These are phyloP conservation scores for Tympanopsis confertula DNA, from an alignment of 2,329 filamentous ascomycete species.

Conservation along the genomic window DNA sequence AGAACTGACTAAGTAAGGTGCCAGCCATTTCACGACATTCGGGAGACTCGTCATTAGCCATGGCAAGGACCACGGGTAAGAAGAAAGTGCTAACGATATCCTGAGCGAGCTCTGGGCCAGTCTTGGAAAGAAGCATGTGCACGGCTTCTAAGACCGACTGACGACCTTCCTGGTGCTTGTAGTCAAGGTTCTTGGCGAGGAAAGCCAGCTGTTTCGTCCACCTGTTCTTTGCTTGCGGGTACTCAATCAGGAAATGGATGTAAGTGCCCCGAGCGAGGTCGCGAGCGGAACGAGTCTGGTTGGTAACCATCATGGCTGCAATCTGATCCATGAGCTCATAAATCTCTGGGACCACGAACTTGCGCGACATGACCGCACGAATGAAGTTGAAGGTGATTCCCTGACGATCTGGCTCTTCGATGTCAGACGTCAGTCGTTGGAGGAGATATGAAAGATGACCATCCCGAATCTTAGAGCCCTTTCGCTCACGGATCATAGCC, in stretches of 20 bases:
- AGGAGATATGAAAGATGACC: constrained; percentile 52
- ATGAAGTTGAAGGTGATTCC: constrained; percentile 64
- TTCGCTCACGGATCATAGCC: constrained; percentile 52
- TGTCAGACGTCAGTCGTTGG: constrained; percentile 49
- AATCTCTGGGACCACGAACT: constrained; percentile 56
- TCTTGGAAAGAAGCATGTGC: constrained; percentile 51
- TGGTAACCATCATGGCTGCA: constrained; percentile 61
- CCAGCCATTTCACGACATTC: constrained; percentile 58
- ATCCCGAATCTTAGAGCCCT: constrained; percentile 48
- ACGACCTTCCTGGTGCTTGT: constrained; percentile 55
- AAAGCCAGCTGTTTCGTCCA: constrained; percentile 60
- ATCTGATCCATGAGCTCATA: constrained; percentile 61
- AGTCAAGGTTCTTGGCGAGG: constrained; percentile 57
- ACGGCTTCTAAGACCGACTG: constrained; percentile 62
- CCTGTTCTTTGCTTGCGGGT: constrained; percentile 56
- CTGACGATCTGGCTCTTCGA: constrained; percentile 61
- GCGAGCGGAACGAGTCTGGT: constrained; percentile 52
- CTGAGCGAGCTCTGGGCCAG: constrained; percentile 49
- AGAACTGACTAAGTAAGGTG: constrained; percentile 48
- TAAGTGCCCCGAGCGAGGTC: constrained; percentile 58
- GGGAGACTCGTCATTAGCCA: constrained; percentile 54
- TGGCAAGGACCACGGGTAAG: constrained; percentile 50
- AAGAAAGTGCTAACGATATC: constrained; percentile 54
- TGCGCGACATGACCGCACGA: constrained; percentile 53
- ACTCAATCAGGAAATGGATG: constrained; percentile 60